Evolutionary conservation across 2,329 filamentous ascomycete genomes (phyloP).

Genomic region (Blastomyces parvus): DNA sequence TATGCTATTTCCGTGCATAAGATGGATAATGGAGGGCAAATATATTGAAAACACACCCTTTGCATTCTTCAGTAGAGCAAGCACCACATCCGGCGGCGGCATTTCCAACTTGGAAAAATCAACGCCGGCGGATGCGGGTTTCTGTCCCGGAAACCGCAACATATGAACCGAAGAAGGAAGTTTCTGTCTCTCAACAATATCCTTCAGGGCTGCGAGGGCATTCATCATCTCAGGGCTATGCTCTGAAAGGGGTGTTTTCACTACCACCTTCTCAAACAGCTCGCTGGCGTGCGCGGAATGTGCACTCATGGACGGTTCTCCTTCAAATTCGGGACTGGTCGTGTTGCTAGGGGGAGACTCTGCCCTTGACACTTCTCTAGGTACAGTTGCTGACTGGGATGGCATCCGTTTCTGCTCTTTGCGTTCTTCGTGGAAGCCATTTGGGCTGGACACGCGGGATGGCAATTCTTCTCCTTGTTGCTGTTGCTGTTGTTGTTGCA

Average conservation of each 20-base stretch:
- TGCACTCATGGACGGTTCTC: slow-evolving; percentile 40
- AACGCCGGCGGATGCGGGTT: slow-evolving; percentile 17
- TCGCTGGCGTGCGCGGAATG: slow-evolving; percentile 41
- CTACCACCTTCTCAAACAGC: slow-evolving; percentile 35
- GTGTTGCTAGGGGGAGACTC: slow-evolving; percentile 22
- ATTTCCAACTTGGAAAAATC: slow-evolving; percentile 29
- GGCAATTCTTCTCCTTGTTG: neutral
- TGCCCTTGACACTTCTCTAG: slow-evolving; percentile 13
- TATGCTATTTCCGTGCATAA: neutral
- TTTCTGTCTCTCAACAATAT: slow-evolving; percentile 32
- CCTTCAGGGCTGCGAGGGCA: slow-evolving; percentile 30
- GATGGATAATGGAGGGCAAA: neutral
- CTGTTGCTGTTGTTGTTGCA: neutral
- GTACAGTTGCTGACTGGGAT: slow-evolving; percentile 3
- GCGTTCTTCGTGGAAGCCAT: neutral
- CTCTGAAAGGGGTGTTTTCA: slow-evolving; percentile 26
- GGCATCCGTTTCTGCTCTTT: neutral
- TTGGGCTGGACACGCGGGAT: neutral
- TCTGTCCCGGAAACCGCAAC: slow-evolving; percentile 23
- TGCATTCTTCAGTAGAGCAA: slow-evolving; percentile 24
- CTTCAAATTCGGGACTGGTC: slow-evolving; percentile 34
- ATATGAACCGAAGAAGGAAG: slow-evolving; percentile 21
- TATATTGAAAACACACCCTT: slow-evolving; percentile 23
- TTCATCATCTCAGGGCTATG: slow-evolving; percentile 32
- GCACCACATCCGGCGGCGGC: slow-evolving; percentile 29